Conservation (phyloP, 1,139 yeast genomes). For the Kodamaea ohmeri region DNA sequence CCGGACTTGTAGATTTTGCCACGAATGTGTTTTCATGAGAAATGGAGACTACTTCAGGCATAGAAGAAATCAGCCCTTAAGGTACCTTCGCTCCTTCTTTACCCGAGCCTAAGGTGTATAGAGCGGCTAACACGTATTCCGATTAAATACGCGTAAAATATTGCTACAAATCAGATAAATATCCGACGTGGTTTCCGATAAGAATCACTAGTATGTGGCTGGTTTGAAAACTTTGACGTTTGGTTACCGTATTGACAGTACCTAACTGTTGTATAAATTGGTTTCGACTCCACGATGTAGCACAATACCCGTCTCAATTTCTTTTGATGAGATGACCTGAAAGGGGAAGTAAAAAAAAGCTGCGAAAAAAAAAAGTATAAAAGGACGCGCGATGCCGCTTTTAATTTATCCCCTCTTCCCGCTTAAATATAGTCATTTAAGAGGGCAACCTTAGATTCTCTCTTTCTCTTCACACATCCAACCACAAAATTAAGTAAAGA, state of each 20-base stretch:
- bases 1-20: slow-evolving; percentile 1
- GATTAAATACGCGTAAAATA: neutral
- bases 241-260: no score
- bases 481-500: slow-evolving; percentile 21
- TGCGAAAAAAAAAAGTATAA: slow-evolving; percentile 13
- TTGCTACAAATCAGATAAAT: no score
- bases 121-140: slow-evolving; percentile 23
- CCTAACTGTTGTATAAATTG: neutral
- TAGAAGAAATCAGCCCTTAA: slow-evolving; percentile 14
- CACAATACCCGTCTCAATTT: slow-evolving; percentile 3
- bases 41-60: slow-evolving; percentile 12
- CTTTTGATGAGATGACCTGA: slow-evolving; percentile 8
- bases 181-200: no score
- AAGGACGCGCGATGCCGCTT: slow-evolving; percentile 13
- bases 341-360: slow-evolving; percentile 6
- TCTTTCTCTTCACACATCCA: slow-evolving; percentile 6
- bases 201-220: no score
- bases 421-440: slow-evolving; percentile 45
- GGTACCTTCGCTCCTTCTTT: slow-evolving; percentile 15
- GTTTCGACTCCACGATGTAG: neutral
- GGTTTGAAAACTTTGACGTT: no score
- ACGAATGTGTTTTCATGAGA: slow-evolving; percentile 1
- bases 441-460: slow-evolving; percentile 35
- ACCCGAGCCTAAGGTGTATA: slow-evolving; percentile 26
- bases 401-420: slow-evolving; percentile 39